Evolutionary conservation across 2,329 filamentous ascomycete species (phyloP), one percentile per base, ranked within the genome.

Genomic region (Leptographium radiaticola): DNA sequence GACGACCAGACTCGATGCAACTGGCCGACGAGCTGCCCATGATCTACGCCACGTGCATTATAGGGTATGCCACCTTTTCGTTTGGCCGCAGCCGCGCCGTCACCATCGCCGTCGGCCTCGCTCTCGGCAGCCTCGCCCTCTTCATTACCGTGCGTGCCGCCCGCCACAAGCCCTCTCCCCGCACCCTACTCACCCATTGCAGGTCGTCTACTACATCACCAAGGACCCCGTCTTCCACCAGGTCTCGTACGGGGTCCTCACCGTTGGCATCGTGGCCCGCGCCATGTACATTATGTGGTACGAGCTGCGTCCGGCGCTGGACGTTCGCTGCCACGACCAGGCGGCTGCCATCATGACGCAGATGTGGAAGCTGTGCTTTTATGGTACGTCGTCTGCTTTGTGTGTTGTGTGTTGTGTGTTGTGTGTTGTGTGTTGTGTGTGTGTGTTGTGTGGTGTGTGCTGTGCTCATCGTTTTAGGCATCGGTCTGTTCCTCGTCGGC

Each of bases 151-250:
- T 55, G 20, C 13, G 53, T 40, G 25, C 34, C n/a, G n/a, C n/a
- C n/a, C n/a, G n/a, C n/a, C n/a, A n/a, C n/a, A n/a, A n/a, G n/a
- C n/a, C n/a, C n/a, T n/a, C n/a, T n/a, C n/a, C n/a, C n/a, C n/a
- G n/a, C n/a, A n/a, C n/a, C n/a, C 12, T 9, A 48, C 34, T 13
- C 10, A 20, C 7, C 20, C 7, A 15, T 7, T 40, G 9, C n/a
- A 59, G 55, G 44, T 57, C 13, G 55, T 54, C 67, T 95, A 95
- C 68, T 86, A 89, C 64, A 81, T 87, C 58, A 80, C 89, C 16
- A 87, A 90, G 64, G 83, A 94, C 59, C 87, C 89, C 0, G 73
- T 80, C 1, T 94, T 94, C 66, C 89, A 94, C 68, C 87, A 94
- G 65, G 83, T 81, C 57, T 84, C 84, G 6, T 94, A 89, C 61